These are phyloP conservation scores for Durusdinium trenchii DNA, from an alignment of 73 alveolate species.

Conservation along the genomic window DNA sequence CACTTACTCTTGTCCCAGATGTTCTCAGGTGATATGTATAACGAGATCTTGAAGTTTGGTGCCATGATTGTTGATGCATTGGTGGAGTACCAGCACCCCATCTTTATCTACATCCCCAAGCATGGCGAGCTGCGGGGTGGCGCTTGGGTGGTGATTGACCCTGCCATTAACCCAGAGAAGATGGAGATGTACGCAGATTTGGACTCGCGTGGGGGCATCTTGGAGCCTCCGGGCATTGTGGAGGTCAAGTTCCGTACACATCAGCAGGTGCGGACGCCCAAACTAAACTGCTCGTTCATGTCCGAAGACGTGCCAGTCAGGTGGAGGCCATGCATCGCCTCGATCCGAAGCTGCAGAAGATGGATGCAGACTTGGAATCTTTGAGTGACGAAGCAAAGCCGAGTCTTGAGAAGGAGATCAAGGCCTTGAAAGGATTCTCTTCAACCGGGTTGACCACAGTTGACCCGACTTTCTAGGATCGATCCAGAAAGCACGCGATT, in stretches of 20 bases:
- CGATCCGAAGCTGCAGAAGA: constrained; percentile 49
- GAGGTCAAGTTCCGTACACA: constrained; percentile 81
- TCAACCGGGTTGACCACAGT: too few species aligned
- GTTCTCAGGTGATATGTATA: constrained; percentile 88
- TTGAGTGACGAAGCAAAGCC: constrained; percentile 14
- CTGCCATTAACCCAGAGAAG: constrained; percentile 87
- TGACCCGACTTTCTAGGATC: too few species aligned
- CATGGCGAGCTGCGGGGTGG: constrained; percentile 95
- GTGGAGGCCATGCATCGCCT: constrained; percentile 76
- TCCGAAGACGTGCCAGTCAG: neutral
- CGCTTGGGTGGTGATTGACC: constrained; percentile 95
- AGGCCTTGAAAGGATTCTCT: too few species aligned
- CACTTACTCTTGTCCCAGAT: too few species aligned
- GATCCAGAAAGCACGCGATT: too few species aligned
- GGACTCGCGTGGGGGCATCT: constrained; percentile 92
- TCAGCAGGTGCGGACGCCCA: constrained; percentile 43
- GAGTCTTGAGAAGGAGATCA: constrained; percentile 32
- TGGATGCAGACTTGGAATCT: constrained; percentile 31
- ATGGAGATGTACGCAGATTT: constrained; percentile 92
- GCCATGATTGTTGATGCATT: constrained; percentile 90
- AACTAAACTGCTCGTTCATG: neutral
- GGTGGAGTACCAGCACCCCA: constrained; percentile 80
- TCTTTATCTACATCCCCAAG: constrained; percentile 95
- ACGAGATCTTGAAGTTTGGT: constrained; percentile 89
- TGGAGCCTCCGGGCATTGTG: constrained; percentile 92